phyloP scores from a whole-genome alignment of 2,329 filamentous ascomycete genomes.

The Talaromyces sp. region DNA sequence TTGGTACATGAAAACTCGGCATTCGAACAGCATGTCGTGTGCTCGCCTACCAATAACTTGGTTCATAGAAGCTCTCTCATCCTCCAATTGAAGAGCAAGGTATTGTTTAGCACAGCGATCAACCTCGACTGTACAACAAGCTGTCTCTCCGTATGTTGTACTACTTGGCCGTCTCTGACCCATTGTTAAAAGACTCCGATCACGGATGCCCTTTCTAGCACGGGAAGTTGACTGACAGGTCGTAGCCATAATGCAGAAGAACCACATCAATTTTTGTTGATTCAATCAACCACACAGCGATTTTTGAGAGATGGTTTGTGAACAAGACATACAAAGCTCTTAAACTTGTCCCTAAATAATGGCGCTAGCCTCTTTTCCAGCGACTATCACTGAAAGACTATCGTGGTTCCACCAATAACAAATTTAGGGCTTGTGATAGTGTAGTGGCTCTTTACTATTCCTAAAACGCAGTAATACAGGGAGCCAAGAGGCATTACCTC shows the following conservation, averaged over 20 bases:
- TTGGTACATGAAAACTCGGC: background rate
- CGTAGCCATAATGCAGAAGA: too few species aligned
- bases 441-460: background rate
- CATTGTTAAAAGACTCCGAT: background rate
- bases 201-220: background rate
- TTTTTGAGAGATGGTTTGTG: background rate
- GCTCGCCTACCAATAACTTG: background rate
- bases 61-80: background rate
- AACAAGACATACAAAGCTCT: background rate
- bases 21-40: background rate
- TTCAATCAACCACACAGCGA: too few species aligned
- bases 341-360: background rate
- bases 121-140: background rate
- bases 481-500: conserved; percentile 11
- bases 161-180: background rate
- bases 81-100: background rate
- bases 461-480: background rate
- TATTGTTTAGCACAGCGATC: background rate
- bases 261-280: too few species aligned
- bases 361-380: background rate
- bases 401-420: background rate
- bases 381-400: background rate
- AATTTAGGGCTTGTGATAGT: background rate
- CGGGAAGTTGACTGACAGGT: too few species aligned
- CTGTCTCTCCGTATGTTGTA: background rate